Conservation (phyloP, 179 eudicot species). For the Vitellaria paradoxa region DNA sequence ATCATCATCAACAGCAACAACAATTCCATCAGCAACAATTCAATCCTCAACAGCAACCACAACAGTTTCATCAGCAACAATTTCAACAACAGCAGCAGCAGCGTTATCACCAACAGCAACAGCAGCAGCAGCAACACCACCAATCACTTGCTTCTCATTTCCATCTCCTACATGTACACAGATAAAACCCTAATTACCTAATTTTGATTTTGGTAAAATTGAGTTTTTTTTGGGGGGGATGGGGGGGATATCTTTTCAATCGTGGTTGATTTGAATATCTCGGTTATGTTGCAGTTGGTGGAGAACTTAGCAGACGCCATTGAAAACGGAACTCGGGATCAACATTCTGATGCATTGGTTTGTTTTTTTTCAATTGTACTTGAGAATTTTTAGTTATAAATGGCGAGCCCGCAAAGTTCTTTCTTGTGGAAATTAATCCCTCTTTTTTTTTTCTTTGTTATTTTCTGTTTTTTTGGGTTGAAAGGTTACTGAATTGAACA, state of each 20-base stretch:
- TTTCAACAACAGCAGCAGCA: slow-evolving; percentile 37
- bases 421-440: not conserved
- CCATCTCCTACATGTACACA: slow-evolving; percentile 59
- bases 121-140: slow-evolving; percentile 25
- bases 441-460: not conserved
- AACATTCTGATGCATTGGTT: slow-evolving; percentile 84
- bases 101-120: slow-evolving; percentile 32
- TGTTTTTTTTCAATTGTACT: slow-evolving; percentile 9
- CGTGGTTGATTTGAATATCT: slow-evolving; percentile 10
- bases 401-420: no score
- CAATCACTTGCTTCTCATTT: slow-evolving; percentile 81
- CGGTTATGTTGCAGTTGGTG: slow-evolving; percentile 58
- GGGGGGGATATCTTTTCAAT: not conserved
- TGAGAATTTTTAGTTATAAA: not conserved
- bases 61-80: slow-evolving; percentile 29
- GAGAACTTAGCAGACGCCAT: slow-evolving; percentile 82
- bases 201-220: not conserved
- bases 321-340: slow-evolving; percentile 88
- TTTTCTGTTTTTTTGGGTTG: slow-evolving; percentile 10
- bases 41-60: slow-evolving; percentile 20
- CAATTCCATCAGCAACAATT: slow-evolving; percentile 29
- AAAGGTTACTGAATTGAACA: slow-evolving; percentile 76
- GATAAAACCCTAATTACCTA: slow-evolving; percentile 3
- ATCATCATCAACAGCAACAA: slow-evolving; percentile 25
- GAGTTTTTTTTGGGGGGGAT: not conserved